Percentiles rank a stretch among this genome's conserved stretches.
phyloP scores from a whole-genome alignment of 352 stramenopile genomes.

The Globisporangium perplexum region DNA sequence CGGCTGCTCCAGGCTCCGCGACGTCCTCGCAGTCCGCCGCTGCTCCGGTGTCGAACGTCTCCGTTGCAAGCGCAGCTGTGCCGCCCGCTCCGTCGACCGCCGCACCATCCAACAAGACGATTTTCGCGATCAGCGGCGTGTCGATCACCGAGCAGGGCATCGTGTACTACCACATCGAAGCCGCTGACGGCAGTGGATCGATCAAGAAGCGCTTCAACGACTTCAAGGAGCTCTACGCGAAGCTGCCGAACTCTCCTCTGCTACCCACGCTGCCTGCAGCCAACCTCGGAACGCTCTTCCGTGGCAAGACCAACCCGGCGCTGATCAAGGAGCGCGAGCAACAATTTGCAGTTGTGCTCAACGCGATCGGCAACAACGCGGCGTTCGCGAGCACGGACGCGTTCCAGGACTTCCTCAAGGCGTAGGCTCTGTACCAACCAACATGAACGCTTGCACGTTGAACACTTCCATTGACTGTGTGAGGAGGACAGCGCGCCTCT shows the following conservation, averaged over 20 bases:
- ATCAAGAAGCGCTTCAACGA: conserved; percentile 80
- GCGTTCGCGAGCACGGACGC: conserved; percentile 32
- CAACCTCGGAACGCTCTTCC: conserved; percentile 40
- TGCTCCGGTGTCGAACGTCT: conserved; percentile 10
- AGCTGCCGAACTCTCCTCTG: conserved; percentile 21
- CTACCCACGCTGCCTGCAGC: conserved; percentile 53
- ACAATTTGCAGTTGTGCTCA: conserved; percentile 59
- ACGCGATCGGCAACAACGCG: conserved; percentile 50
- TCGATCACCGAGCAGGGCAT: conserved; percentile 59
- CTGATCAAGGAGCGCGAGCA: conserved; percentile 59
- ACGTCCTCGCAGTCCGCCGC: conserved; percentile 10
- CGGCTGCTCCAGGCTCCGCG: conserved; percentile 2
- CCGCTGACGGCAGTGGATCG: conserved; percentile 20
- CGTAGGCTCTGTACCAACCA: background rate
- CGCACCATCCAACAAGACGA: conserved; percentile 14
- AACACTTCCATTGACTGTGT: background rate
- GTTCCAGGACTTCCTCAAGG: conserved; percentile 55
- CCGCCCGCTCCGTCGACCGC: background rate
- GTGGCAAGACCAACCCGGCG: conserved; percentile 50
- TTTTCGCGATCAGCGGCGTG: conserved; percentile 43
- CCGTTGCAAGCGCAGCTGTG: background rate
- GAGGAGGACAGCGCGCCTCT: no score
- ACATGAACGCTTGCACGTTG: conserved; percentile 11
- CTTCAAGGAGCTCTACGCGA: conserved; percentile 66
- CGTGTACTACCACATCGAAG: conserved; percentile 65